A percentile compares a stretch with the other conserved stretches of the same genome.
phyloP scores from a whole-genome alignment of 176 grass and related monocot genomes.

The Oryza officinalis region DNA sequence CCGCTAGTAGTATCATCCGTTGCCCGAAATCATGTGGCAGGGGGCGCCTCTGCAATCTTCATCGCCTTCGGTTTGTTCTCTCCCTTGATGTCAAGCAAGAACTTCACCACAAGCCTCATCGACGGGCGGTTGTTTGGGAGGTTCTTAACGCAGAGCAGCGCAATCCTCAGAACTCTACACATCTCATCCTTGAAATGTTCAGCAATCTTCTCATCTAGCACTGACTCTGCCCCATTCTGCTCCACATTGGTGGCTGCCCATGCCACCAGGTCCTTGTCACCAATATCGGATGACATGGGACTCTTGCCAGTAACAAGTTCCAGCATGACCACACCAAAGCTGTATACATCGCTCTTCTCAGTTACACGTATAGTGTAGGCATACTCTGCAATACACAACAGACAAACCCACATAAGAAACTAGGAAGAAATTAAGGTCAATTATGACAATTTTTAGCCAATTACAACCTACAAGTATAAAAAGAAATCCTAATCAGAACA shows the following conservation, averaged over 20 bases:
- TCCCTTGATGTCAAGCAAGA: constrained; percentile 59
- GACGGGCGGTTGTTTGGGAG: constrained; percentile 66
- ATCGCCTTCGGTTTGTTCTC: constrained; percentile 33
- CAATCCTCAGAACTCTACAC: constrained; percentile 65
- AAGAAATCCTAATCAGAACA: neutral
- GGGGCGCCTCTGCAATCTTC: neutral
- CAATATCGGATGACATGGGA: constrained; percentile 57
- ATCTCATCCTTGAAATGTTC: constrained; percentile 63
- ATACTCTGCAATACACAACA: constrained; percentile 67
- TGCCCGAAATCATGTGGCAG: neutral
- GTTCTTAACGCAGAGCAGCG: constrained; percentile 51
- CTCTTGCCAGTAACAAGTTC: constrained; percentile 75
- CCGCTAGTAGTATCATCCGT: neutral
- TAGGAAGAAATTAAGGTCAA: neutral
- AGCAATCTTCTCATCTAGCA: constrained; percentile 60
- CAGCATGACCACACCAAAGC: constrained; percentile 80
- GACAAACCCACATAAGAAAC: neutral
- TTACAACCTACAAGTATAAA: neutral
- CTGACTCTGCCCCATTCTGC: constrained; percentile 40
- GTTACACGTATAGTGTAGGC: constrained; percentile 75
- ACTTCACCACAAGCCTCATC: constrained; percentile 74
- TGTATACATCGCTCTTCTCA: constrained; percentile 89
- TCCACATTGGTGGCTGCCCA: constrained; percentile 57
- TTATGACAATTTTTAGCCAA: neutral
- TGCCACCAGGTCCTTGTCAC: constrained; percentile 57